Evolutionary conservation across 163 green algal genomes (phyloP).

Genomic region (Scenedesmus sp.): DNA sequence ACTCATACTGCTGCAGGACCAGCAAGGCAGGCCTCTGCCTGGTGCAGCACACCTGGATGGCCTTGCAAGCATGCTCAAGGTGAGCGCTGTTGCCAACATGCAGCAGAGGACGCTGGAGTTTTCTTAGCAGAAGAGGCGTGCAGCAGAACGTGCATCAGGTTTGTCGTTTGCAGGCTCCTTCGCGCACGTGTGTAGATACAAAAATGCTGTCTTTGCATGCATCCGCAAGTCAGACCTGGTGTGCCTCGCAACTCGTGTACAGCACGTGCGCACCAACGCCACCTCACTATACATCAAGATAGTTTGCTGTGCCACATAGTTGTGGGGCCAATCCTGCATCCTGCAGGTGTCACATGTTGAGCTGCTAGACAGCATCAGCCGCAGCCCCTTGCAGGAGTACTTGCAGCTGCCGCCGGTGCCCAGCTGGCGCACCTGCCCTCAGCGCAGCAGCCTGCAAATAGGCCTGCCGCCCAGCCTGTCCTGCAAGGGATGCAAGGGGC

Average conservation of each 20-base stretch:
- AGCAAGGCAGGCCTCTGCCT: not conserved
- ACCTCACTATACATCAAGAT: no score
- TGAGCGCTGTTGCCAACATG: not conserved
- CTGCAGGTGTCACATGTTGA: slow-evolving; percentile 9
- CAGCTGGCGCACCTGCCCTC: not conserved
- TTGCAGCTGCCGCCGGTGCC: not conserved
- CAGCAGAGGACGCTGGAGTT: not conserved
- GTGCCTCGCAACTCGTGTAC: no score
- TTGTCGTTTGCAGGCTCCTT: no score
- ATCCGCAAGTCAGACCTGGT: no score
- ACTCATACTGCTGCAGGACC: slow-evolving; percentile 18
- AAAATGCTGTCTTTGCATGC: no score
- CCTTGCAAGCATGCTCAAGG: slow-evolving; percentile 39
- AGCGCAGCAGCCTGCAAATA: not conserved
- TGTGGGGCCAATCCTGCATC: no score
- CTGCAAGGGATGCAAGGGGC: not conserved
- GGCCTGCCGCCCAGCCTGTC: slow-evolving; percentile 5
- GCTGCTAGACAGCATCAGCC: slow-evolving; percentile 17
- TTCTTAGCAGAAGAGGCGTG: not conserved
- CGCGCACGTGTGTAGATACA: no score
- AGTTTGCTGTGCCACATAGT: no score
- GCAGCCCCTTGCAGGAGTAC: slow-evolving; percentile 13
- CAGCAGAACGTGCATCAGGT: not conserved
- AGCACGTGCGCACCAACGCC: no score
- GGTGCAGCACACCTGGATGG: slow-evolving; percentile 10